Percentiles rank a stretch among this genome's conserved stretches.
These are phyloP conservation scores for Colletotrichum tropicale DNA, from an alignment of 2,329 filamentous ascomycete genomes.

Conservation along the genomic window DNA sequence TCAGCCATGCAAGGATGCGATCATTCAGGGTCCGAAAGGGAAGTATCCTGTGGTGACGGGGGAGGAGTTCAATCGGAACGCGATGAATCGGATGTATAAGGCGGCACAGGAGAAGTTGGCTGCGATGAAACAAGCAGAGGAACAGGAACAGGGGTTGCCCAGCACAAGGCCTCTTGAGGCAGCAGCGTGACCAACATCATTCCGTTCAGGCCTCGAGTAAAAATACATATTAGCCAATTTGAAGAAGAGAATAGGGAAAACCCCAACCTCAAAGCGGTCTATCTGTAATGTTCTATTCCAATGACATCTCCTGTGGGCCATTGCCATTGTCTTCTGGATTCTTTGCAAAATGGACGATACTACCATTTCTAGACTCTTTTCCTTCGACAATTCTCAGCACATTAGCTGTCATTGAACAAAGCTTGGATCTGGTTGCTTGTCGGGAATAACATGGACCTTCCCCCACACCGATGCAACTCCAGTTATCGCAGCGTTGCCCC, in stretches of 20 bases:
- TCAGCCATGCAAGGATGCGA: not conserved
- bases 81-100: not conserved
- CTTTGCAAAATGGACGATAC: no score
- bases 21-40: not conserved
- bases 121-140: not conserved
- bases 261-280: no score
- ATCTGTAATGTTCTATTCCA: no score
- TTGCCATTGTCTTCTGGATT: no score
- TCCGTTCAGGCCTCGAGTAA: no score
- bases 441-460: not conserved
- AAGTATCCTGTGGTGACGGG: not conserved
- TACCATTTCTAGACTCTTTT: no score
- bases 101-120: not conserved
- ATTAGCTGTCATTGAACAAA: no score
- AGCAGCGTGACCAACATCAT: not conserved
- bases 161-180: not conserved
- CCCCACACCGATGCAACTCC: rapidly evolving
- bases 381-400: no score
- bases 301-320: no score
- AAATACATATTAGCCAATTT: no score
- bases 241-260: no score
- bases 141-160: not conserved
- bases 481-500: not conserved
- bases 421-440: not conserved
- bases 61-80: not conserved